Percentiles rank a stretch among this genome's conserved stretches.
Evolutionary conservation across 495 filamentous ascomycete species (phyloP).

Genomic region (Amorphotheca resinae): DNA sequence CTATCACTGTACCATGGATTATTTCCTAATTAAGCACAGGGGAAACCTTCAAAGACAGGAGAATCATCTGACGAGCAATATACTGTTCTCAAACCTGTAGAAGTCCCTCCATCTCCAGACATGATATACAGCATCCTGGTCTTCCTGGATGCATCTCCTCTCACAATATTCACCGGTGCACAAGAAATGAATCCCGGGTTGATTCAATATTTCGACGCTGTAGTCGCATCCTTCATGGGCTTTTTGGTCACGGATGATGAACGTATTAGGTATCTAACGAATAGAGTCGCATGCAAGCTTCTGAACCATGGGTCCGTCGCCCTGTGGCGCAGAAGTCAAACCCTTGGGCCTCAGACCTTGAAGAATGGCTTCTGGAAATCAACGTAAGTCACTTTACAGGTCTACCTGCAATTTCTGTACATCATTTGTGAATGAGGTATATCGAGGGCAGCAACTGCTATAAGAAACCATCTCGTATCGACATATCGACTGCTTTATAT

Average conservation of each 20-base stretch:
- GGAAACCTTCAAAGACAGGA: slow-evolving; percentile 2
- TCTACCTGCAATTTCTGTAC: not conserved
- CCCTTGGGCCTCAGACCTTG: slow-evolving; percentile 20
- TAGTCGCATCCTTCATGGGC: slow-evolving; percentile 36
- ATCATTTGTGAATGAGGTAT: not conserved
- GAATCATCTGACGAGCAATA: slow-evolving; percentile 16
- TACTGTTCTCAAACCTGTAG: slow-evolving; percentile 10
- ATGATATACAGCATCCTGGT: slow-evolving; percentile 38
- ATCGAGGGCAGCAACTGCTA: too few species aligned
- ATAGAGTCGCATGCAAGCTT: slow-evolving; percentile 33
- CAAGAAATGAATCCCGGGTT: slow-evolving; percentile 24
- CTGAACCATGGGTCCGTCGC: slow-evolving; percentile 27
- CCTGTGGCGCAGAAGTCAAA: slow-evolving; percentile 14
- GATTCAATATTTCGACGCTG: slow-evolving; percentile 34
- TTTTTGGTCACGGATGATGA: slow-evolving; percentile 40
- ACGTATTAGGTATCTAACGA: slow-evolving; percentile 32
- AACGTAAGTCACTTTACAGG: slow-evolving; percentile 31
- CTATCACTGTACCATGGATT: not conserved
- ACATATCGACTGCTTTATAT: too few species aligned
- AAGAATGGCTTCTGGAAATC: slow-evolving; percentile 38
- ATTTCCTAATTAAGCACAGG: slow-evolving; percentile 6
- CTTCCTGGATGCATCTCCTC: slow-evolving; percentile 39
- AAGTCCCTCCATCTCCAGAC: slow-evolving; percentile 7
- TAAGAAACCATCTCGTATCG: too few species aligned
- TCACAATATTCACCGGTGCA: slow-evolving; percentile 36